These are phyloP conservation scores for Trypanosoma congolense DNA, from an alignment of 208 protist genomes.

Conservation along the genomic window DNA sequence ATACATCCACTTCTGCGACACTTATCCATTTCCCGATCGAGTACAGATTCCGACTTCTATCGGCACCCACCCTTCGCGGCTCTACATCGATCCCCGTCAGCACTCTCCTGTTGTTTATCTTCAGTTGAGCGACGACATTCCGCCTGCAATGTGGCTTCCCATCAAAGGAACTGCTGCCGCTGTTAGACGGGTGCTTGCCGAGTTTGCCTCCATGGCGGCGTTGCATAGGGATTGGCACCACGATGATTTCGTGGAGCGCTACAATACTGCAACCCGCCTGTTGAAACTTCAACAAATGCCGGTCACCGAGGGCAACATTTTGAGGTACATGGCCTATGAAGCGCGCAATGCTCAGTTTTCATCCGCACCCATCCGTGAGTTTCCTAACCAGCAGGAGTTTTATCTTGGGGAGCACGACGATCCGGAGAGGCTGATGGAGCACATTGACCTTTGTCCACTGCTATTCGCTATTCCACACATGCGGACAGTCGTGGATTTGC, in stretches of 20 bases:
- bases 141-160: slow-evolving; percentile 88
- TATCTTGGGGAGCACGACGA: slow-evolving; percentile 88
- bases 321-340: slow-evolving; percentile 79
- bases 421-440: slow-evolving; percentile 76
- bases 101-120: slow-evolving; percentile 63
- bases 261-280: slow-evolving; percentile 41
- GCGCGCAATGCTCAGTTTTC: slow-evolving; percentile 71
- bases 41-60: slow-evolving; percentile 81
- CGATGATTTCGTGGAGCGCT: slow-evolving; percentile 47
- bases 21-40: slow-evolving; percentile 84
- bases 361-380: slow-evolving; percentile 74
- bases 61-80: slow-evolving; percentile 65
- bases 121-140: slow-evolving; percentile 81
- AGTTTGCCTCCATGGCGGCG: slow-evolving; percentile 72
- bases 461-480: slow-evolving; percentile 79
- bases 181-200: slow-evolving; percentile 75
- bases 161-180: slow-evolving; percentile 71
- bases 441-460: slow-evolving; percentile 82
- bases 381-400: slow-evolving; percentile 76
- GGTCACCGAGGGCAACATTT: slow-evolving; percentile 49
- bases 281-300: slow-evolving; percentile 71
- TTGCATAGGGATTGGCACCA: slow-evolving; percentile 80
- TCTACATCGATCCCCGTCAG: slow-evolving; percentile 67
- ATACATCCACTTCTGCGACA: slow-evolving; percentile 88
- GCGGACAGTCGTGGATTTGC: slow-evolving; percentile 70